These are phyloP conservation scores for Tricholoma sp. DNA, from an alignment of 768 basidiomycete species.

Conservation along the genomic window DNA sequence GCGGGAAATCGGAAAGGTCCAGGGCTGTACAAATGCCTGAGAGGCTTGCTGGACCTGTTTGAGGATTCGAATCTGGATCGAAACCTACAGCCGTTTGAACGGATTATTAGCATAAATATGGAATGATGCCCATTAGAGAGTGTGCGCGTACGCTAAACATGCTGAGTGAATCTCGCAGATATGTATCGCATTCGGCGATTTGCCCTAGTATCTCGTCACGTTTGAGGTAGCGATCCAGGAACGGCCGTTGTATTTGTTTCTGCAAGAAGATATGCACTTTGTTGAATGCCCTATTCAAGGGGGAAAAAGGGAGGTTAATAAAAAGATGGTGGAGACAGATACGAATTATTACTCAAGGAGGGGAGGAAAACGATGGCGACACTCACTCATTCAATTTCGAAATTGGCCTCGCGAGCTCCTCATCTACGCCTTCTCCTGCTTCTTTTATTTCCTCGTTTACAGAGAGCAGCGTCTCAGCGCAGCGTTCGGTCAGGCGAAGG, in stretches of 20 bases:
- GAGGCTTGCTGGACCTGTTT: neutral
- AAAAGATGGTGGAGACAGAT: too few relatives aligned
- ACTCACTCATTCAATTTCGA: slow-evolving; percentile 43
- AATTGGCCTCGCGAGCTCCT: slow-evolving; percentile 49
- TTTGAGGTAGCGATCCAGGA: slow-evolving; percentile 73
- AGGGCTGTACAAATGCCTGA: neutral
- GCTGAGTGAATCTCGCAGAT: slow-evolving; percentile 11
- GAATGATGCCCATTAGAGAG: too few relatives aligned
- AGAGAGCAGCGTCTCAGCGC: slow-evolving; percentile 58
- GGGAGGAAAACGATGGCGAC: neutral
- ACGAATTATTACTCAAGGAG: neutral
- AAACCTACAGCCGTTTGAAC: neutral
- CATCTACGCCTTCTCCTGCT: slow-evolving; percentile 45
- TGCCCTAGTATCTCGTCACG: slow-evolving; percentile 61
- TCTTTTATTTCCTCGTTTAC: slow-evolving; percentile 56
- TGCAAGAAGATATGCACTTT: slow-evolving; percentile 45
- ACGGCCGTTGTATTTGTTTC: slow-evolving; percentile 61
- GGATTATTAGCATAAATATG: neutral
- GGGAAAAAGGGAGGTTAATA: neutral
- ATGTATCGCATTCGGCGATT: slow-evolving; percentile 46
- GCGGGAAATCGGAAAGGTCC: too few relatives aligned
- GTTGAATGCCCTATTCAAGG: slow-evolving; percentile 33
- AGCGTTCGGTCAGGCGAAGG: slow-evolving; percentile 66
- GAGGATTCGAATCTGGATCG: slow-evolving; percentile 1
- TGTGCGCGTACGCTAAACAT: neutral